Evolutionary conservation across 192 early-diverging fungal species (phyloP), one percentile per base, ranked within the genome.

Genomic region (Linnemannia schmuckeri): DNA sequence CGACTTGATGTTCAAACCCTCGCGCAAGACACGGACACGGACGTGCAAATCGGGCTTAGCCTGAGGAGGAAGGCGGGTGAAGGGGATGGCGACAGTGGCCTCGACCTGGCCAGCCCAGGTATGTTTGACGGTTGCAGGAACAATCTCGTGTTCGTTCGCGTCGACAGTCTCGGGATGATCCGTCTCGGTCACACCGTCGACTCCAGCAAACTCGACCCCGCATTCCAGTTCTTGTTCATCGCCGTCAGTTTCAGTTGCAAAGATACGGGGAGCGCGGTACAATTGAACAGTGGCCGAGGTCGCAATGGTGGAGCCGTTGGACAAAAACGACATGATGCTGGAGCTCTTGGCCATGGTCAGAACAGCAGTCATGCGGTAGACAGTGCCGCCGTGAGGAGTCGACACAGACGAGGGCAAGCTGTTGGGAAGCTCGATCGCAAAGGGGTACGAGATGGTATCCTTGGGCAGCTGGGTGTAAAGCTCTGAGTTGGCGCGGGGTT

Each of bases 341-440:
- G 79, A 42, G 41, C 79, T 81, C 79, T 81, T 87, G 76, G 70
- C 61, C 66, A 87, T 27, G 10, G 85, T 81, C 72, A 87, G 20
- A 27, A 78, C 79, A 4, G 85, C 85, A 8, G 85, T 87, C 71
- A 87, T 41, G 66, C 85, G 85, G 44, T 87, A 87, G 46, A 87
- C 75, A 27, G 85, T 87, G 66, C 85, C 85, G 30, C 85, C 85
- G 49, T 87, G 85, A 78, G 85, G 79, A 42, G 85, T 87, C 17
- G 76, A 75, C 41, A 87, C 76, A 1, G 85, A 81, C 27, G 76
- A 38, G 20, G 85, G 85, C 63, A 87, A 42, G 57, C 81, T 37
- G 54, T 87, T 81, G 40, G 85, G 85, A 22, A 87, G 54, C 17
- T 78, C 57, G 54, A 87, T 78, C 70, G 79, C 22, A 66, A 87